Percentiles rank a stretch among this genome's conserved stretches.
These are phyloP conservation scores for Jaltomata sinuosa DNA, from an alignment of 257 asterid species.

Conservation along the genomic window DNA sequence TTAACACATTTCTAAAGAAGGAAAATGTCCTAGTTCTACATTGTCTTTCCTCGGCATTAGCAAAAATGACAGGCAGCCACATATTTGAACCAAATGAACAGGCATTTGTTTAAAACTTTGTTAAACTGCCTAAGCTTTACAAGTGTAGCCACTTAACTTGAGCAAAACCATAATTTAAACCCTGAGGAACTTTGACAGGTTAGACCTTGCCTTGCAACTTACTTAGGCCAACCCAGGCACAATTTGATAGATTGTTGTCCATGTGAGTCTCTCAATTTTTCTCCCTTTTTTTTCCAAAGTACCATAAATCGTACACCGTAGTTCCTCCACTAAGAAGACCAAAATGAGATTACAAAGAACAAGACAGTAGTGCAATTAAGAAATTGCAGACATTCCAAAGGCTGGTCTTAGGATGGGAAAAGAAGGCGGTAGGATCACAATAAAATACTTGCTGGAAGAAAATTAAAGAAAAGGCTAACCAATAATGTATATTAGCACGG, in stretches of 20 bases:
- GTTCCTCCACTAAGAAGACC: neutral
- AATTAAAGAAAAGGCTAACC: neutral
- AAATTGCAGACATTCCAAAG: neutral
- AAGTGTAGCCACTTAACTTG: neutral
- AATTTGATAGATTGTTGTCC: neutral
- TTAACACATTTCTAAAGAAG: neutral
- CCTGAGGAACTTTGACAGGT: neutral
- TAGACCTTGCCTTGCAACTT: neutral
- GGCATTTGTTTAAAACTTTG: neutral
- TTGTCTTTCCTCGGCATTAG: neutral
- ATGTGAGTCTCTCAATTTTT: neutral
- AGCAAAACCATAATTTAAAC: neutral
- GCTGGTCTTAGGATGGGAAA: neutral
- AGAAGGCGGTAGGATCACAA: neutral
- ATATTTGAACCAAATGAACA: neutral
- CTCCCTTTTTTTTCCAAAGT: neutral
- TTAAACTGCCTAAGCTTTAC: neutral
- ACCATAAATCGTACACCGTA: neutral
- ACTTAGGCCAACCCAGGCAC: neutral
- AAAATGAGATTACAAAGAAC: neutral
- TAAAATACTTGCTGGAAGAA: neutral
- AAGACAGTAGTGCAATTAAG: neutral
- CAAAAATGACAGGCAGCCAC: neutral
- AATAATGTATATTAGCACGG: neutral
- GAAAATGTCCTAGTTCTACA: neutral